Conservation (phyloP, 2,329 filamentous ascomycete species). For the Aspergillus caelatus region DNA sequence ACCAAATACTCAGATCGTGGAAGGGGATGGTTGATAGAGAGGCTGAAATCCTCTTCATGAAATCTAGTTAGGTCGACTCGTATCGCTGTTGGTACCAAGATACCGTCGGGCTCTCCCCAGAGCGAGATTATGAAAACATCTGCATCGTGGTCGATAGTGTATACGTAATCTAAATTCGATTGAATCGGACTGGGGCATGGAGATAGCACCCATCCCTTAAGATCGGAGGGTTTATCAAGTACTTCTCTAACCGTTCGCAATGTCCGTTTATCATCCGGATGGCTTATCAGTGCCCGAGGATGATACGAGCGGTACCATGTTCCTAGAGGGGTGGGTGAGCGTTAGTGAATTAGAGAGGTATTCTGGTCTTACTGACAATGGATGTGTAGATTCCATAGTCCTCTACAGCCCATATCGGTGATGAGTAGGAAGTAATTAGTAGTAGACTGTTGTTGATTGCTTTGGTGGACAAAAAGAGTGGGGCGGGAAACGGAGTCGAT, state of each 20-base stretch:
- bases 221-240: constrained; percentile 9
- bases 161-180: constrained; percentile 26
- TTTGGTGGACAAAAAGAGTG: too few relatives aligned
- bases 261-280: background rate
- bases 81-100: constrained; percentile 3
- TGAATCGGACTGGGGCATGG: constrained; percentile 25
- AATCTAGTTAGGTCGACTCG: constrained; percentile 8
- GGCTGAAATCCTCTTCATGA: background rate
- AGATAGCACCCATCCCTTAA: constrained; percentile 24
- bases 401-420: background rate
- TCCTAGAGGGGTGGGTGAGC: constrained; percentile 12
- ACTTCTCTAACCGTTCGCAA: constrained; percentile 5
- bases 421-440: too few relatives aligned
- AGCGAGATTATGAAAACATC: constrained; percentile 20
- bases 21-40: background rate
- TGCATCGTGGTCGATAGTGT: constrained; percentile 28
- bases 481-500: too few relatives aligned
- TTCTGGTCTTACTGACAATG: constrained; percentile 7
- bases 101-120: constrained; percentile 8
- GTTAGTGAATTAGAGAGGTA: background rate
- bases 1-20: background rate
- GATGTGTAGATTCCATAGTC: constrained; percentile 13
- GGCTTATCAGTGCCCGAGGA: background rate
- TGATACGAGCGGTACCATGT: constrained; percentile 28
- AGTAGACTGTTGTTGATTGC: background rate